These are phyloP conservation scores for Pleurotus giganteus DNA, from an alignment of 768 basidiomycete species.

Conservation along the genomic window DNA sequence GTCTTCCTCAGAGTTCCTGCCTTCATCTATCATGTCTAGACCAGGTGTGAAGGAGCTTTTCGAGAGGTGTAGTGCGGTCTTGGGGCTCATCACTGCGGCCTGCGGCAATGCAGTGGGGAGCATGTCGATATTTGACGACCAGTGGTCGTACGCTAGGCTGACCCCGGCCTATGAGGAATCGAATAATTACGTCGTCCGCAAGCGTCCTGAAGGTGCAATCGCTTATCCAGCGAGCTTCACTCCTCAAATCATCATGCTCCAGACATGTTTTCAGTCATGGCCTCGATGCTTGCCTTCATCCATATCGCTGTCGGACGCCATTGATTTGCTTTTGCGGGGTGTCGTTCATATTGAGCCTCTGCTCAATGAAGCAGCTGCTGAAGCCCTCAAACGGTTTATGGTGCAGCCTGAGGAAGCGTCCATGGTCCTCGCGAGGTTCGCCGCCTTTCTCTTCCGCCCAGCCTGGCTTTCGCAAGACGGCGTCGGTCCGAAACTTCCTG, in stretches of 20 bases:
- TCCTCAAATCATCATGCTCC: constrained; percentile 68
- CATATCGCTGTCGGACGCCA: constrained; percentile 53
- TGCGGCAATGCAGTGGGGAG: constrained; percentile 66
- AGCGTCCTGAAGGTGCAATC: constrained; percentile 61
- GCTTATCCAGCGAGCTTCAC: constrained; percentile 63
- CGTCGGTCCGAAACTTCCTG: constrained; percentile 56
- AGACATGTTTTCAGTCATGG: constrained; percentile 80
- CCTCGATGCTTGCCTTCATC: constrained; percentile 72
- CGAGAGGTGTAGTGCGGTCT: constrained; percentile 55
- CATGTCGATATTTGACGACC: constrained; percentile 85
- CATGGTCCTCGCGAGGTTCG: constrained; percentile 61
- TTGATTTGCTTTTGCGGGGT: constrained; percentile 79
- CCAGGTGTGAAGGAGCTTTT: constrained; percentile 72
- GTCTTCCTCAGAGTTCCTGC: constrained; percentile 61
- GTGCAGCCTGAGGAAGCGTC: constrained; percentile 52
- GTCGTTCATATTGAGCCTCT: constrained; percentile 83
- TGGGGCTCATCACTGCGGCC: constrained; percentile 53
- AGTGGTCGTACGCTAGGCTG: constrained; percentile 66
- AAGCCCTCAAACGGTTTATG: constrained; percentile 73
- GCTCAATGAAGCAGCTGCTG: constrained; percentile 65
- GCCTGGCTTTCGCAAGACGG: constrained; percentile 59
- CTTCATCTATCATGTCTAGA: constrained; percentile 53
- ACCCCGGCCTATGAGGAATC: constrained; percentile 66
- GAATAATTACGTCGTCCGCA: constrained; percentile 63
- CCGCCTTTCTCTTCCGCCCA: constrained; percentile 73